These are phyloP conservation scores for Chloranthus sessilifolius DNA, from an alignment of 164 flowering plant genomes.

Conservation along the genomic window DNA sequence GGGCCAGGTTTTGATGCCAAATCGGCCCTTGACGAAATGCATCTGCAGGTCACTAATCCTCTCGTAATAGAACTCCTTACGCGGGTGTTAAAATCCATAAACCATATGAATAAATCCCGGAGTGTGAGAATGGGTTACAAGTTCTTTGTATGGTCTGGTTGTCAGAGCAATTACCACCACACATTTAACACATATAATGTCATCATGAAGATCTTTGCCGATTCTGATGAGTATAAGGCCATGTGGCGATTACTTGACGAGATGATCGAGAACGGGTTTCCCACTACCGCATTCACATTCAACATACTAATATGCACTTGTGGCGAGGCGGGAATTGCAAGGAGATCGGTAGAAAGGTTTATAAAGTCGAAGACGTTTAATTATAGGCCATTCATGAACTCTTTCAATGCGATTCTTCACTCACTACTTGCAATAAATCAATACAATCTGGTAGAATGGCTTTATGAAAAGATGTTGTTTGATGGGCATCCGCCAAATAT, in stretches of 20 bases:
- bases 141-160: slow-evolving; percentile 75
- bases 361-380: slow-evolving; percentile 66
- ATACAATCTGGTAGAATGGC: slow-evolving; percentile 83
- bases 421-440: slow-evolving; percentile 50
- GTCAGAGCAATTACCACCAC: slow-evolving; percentile 55
- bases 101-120: slow-evolving; percentile 32
- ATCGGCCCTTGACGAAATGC: slow-evolving; percentile 44
- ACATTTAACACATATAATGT: slow-evolving; percentile 59
- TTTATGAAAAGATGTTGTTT: slow-evolving; percentile 60
- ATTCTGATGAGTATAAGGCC: slow-evolving; percentile 62
- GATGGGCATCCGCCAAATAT: slow-evolving; percentile 60
- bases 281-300: slow-evolving; percentile 66
- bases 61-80: slow-evolving; percentile 69
- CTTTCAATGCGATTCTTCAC: slow-evolving; percentile 75
- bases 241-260: slow-evolving; percentile 84
- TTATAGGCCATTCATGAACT: slow-evolving; percentile 69
- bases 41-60: slow-evolving; percentile 40
- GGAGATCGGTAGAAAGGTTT: slow-evolving; percentile 69
- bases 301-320: slow-evolving; percentile 77
- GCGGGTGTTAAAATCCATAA: slow-evolving; percentile 42
- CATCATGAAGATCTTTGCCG: slow-evolving; percentile 75
- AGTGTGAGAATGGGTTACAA: slow-evolving; percentile 69
- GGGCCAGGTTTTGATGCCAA: slow-evolving; percentile 67
- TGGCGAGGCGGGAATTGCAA: slow-evolving; percentile 70
- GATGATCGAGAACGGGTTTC: slow-evolving; percentile 71